Base-by-base conservation (phyloP, 2,329 filamentous ascomycete genomes). In the Aspergillus sp. region DNA sequence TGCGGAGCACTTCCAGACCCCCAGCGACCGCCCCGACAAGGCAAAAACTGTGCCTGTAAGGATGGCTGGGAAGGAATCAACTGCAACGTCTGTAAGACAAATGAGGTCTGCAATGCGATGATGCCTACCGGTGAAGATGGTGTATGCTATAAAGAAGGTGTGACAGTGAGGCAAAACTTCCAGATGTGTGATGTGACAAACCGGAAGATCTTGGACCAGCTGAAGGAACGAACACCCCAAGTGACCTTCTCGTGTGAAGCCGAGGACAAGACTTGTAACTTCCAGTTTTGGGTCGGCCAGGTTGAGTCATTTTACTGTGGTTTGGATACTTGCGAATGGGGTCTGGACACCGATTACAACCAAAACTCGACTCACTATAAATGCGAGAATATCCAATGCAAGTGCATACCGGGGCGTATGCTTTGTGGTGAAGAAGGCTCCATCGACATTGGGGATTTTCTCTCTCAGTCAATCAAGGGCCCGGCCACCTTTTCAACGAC, bases 131-230 rank as follows among this genome's bases (percentile, higher is more conserved):
- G 85, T 3, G 84, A 91, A 60, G 91, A 88, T 46, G 95, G 92
- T 33, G 87, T 96, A 11, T 99, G 95, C 78, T 98, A 97, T 73
- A 89, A 90, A 69, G 88, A 93, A 65, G 93, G 93, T 46, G 86
- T 96, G 65, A 88, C 96, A 11, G 88, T 98, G 62, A 92, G 95
- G 67, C 87, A 96, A 76, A 99, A 98, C 79, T 93, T 92, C 77
- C 96, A 99, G 77, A 95, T 96, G 79, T 99, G 95, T 77, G 91
- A 96, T 74, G 95, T 99, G 64, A 98, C 93, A 56, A 99, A 99
- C 79, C 85, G 86, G 74, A 95, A 96, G 80, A 99, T 99, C 69
- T 81, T 93, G 55, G 87, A 93, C 61, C 87, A 93, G 70, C 83
- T 99, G 49, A 90, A 92, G 67, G 87, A 89, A 45, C 86, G 92